These are phyloP conservation scores for Chionographis japonica DNA, from an alignment of 106 monocot genomes.

Conservation along the genomic window DNA sequence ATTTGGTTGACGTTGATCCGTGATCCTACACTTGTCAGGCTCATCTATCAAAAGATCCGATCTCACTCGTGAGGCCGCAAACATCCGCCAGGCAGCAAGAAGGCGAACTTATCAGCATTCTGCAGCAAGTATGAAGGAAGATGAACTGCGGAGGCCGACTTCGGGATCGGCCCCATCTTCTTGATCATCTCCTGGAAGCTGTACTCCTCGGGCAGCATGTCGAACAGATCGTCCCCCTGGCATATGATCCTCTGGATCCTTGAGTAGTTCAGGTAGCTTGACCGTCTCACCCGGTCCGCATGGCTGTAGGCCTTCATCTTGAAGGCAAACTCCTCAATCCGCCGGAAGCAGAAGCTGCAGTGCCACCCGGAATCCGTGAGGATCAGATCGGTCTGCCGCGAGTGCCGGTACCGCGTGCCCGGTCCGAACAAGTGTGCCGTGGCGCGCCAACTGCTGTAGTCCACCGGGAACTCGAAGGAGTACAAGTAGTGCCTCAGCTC, in stretches of 20 bases:
- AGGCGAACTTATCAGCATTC: slow-evolving; percentile 64
- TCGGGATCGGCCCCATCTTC: slow-evolving; percentile 79
- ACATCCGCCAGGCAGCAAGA: slow-evolving; percentile 85
- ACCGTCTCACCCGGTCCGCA: slow-evolving; percentile 61
- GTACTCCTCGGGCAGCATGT: slow-evolving; percentile 89
- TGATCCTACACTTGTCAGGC: no score
- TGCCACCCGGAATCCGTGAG: slow-evolving; percentile 93
- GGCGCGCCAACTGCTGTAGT: slow-evolving; percentile 76
- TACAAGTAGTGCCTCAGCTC: slow-evolving; percentile 77
- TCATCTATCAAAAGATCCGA: no score
- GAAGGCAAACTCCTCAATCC: slow-evolving; percentile 61
- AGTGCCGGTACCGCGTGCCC: slow-evolving; percentile 57
- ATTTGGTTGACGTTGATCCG: no score
- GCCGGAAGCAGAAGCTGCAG: slow-evolving; percentile 89
- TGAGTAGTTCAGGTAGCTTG: slow-evolving; percentile 29
- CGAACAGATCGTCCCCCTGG: slow-evolving; percentile 66
- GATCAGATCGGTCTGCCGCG: slow-evolving; percentile 55
- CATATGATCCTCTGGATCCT: slow-evolving; percentile 91
- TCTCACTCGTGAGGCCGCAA: slow-evolving; percentile 17
- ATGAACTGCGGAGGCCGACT: slow-evolving; percentile 73
- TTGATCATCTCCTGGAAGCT: slow-evolving; percentile 62
- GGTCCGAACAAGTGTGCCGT: slow-evolving; percentile 41
- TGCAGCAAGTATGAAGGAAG: slow-evolving; percentile 67
- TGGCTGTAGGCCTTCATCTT: slow-evolving; percentile 96
- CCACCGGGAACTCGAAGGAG: slow-evolving; percentile 87